phyloP scores from a whole-genome alignment of 73 alveolate genomes.

The Diophrys appendiculata region DNA sequence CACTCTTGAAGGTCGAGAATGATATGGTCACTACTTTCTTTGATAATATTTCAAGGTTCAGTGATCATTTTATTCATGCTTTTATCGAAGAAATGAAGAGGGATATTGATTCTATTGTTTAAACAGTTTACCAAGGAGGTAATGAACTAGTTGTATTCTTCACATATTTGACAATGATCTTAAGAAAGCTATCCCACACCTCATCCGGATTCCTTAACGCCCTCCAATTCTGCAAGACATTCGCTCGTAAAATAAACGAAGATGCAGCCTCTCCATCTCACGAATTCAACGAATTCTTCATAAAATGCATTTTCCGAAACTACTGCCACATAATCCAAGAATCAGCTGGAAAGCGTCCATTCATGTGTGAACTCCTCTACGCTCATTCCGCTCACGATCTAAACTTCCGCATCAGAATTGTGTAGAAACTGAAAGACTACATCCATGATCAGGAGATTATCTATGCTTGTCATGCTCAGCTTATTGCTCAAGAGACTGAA shows the following conservation, averaged over 20 bases:
- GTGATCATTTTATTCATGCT: slow-evolving; percentile 48
- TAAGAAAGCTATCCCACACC: slow-evolving; percentile 34
- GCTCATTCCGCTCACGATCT: slow-evolving; percentile 59
- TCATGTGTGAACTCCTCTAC: slow-evolving; percentile 59
- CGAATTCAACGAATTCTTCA: slow-evolving; percentile 49
- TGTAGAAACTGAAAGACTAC: slow-evolving; percentile 49
- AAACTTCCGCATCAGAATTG: slow-evolving; percentile 43
- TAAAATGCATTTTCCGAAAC: slow-evolving; percentile 41
- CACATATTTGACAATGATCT: slow-evolving; percentile 43
- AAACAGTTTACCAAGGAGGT: slow-evolving; percentile 28
- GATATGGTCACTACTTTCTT: slow-evolving; percentile 61
- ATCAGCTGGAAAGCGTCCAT: slow-evolving; percentile 51
- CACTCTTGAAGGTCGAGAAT: slow-evolving; percentile 30
- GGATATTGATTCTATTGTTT: slow-evolving; percentile 29
- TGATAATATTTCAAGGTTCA: slow-evolving; percentile 31
- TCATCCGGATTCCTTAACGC: slow-evolving; percentile 26
- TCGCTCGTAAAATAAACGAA: slow-evolving; percentile 42
- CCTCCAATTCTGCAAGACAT: slow-evolving; percentile 33
- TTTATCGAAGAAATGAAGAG: slow-evolving; percentile 56
- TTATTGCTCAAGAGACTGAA: slow-evolving; percentile 54
- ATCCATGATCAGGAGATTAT: slow-evolving; percentile 60
- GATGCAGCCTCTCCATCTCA: slow-evolving; percentile 29
- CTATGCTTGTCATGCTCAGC: slow-evolving; percentile 53
- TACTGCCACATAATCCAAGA: slow-evolving; percentile 41
- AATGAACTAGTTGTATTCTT: slow-evolving; percentile 51